These are phyloP conservation scores for Phytopythium kandeliae DNA, from an alignment of 352 stramenopile genomes.

Conservation along the genomic window DNA sequence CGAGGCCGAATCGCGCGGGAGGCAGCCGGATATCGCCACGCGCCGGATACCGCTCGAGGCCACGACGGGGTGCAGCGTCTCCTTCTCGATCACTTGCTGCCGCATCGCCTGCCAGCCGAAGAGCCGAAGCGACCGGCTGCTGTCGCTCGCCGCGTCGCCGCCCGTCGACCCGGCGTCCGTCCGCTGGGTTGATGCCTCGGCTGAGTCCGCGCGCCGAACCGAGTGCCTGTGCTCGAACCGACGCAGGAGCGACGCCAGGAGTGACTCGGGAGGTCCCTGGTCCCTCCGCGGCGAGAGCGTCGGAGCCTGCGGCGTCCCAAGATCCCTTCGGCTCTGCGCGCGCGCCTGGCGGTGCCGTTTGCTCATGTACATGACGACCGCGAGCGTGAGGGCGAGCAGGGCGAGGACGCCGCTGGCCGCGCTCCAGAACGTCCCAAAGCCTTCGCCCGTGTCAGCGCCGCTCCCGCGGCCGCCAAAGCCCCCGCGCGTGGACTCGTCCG, in stretches of 20 bases:
- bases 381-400: neutral
- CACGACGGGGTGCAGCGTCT: slow-evolving; percentile 12
- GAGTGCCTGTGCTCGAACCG: too few relatives aligned
- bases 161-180: neutral
- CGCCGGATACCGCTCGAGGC: slow-evolving; percentile 7
- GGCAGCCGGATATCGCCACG: slow-evolving; percentile 2
- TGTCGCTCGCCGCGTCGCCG: slow-evolving; percentile 9
- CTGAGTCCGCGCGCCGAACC: neutral
- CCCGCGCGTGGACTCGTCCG: neutral
- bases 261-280: neutral
- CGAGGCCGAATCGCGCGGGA: neutral
- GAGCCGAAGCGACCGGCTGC: slow-evolving; percentile 20
- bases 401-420: neutral
- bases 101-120: slow-evolving; percentile 42
- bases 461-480: neutral
- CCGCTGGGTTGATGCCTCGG: neutral
- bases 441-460: neutral
- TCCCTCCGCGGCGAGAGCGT: neutral
- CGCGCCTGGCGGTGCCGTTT: slow-evolving; percentile 1
- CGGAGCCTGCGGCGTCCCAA: slow-evolving; percentile 2
- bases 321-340: neutral
- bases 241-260: neutral
- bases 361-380: slow-evolving; percentile 8
- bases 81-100: slow-evolving; percentile 35
- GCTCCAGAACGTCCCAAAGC: slow-evolving; percentile 1